Conservation (phyloP, 225 moss, liverwort and hornwort genomes). For the Bryoerythrophyllum caledonicum region DNA sequence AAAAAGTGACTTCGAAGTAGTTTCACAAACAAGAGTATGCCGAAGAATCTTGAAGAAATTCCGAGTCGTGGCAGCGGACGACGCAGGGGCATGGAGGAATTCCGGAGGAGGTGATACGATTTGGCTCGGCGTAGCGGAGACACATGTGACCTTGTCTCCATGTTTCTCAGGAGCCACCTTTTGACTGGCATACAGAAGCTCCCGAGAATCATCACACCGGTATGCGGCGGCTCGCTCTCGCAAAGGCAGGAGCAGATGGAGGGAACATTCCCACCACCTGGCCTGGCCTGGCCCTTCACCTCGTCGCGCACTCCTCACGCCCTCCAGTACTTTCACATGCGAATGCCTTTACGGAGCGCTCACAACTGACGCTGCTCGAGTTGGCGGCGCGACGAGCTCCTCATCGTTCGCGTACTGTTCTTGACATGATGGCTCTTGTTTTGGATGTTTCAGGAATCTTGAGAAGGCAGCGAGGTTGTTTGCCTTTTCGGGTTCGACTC, state of each 20-base stretch:
- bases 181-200: slow-evolving; percentile 21
- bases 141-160: neutral
- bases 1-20: too few relatives aligned
- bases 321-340: too few relatives aligned
- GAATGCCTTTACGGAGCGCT: too few relatives aligned
- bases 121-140: neutral
- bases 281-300: neutral
- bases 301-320: neutral
- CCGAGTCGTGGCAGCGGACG: neutral
- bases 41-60: neutral
- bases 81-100: neutral
- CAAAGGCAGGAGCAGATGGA: neutral
- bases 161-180: slow-evolving; percentile 7
- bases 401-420: neutral
- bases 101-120: neutral
- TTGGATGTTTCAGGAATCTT: neutral
- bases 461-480: neutral
- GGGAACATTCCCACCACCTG: neutral
- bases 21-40: too few relatives aligned
- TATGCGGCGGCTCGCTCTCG: slow-evolving; percentile 26
- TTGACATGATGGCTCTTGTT: neutral
- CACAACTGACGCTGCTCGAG: too few relatives aligned
- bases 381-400: too few relatives aligned
- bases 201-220: neutral
- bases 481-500: neutral